Percentiles rank a stretch among this genome's conserved stretches.
Conservation (phyloP, 352 stramenopile genomes). For the Pythium rishiriense region DNA sequence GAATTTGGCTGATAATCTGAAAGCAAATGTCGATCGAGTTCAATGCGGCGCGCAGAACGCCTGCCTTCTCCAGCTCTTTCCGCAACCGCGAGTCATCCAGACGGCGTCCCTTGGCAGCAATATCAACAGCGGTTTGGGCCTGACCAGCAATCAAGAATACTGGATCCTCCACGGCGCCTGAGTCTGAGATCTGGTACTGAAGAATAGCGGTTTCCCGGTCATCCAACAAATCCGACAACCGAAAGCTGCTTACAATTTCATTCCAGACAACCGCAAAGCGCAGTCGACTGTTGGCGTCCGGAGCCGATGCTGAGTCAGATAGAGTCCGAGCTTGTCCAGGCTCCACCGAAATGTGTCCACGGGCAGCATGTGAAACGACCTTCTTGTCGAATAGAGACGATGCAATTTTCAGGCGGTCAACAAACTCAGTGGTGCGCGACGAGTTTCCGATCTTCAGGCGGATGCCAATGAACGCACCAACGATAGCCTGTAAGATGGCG, state of each 20-base stretch:
- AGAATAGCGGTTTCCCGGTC: slow-evolving; percentile 86
- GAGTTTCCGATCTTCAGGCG: slow-evolving; percentile 82
- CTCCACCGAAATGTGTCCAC: slow-evolving; percentile 66
- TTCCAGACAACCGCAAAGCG: slow-evolving; percentile 90
- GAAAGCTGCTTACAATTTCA: slow-evolving; percentile 88
- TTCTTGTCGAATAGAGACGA: slow-evolving; percentile 78
- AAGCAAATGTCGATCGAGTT: slow-evolving; percentile 84
- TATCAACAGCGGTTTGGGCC: slow-evolving; percentile 67
- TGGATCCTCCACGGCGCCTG: slow-evolving; percentile 76
- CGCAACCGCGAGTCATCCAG: slow-evolving; percentile 59
- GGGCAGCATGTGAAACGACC: slow-evolving; percentile 67
- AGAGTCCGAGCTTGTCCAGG: slow-evolving; percentile 39
- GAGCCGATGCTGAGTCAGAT: slow-evolving; percentile 49
- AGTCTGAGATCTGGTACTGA: slow-evolving; percentile 88
- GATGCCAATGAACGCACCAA: slow-evolving; percentile 76
- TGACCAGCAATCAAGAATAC: slow-evolving; percentile 87
- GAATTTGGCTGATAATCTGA: slow-evolving; percentile 78
- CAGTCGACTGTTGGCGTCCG: slow-evolving; percentile 76
- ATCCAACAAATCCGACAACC: slow-evolving; percentile 83
- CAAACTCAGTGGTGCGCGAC: slow-evolving; percentile 75
- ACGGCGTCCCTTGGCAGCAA: slow-evolving; percentile 59
- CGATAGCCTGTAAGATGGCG: slow-evolving; percentile 76
- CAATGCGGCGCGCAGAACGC: slow-evolving; percentile 64
- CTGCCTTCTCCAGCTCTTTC: slow-evolving; percentile 77
- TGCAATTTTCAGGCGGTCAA: slow-evolving; percentile 58